Evolutionary conservation across 768 basidiomycete species (phyloP).

Genomic region (Mrakia blollopis): DNA sequence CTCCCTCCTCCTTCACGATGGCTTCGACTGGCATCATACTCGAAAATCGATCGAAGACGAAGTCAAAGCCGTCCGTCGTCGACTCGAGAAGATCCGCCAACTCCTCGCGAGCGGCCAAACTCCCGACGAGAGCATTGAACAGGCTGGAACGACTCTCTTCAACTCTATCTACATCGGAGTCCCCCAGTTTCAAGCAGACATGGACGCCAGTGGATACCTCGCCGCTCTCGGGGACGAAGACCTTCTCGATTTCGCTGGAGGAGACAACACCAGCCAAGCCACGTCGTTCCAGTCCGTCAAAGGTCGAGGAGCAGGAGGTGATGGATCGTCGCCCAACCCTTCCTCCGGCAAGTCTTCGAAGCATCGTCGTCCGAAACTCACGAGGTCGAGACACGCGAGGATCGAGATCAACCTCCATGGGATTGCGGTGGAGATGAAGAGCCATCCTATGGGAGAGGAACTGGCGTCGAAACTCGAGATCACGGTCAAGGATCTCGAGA

Average conservation of each 20-base stretch:
- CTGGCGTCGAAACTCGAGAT: slow-evolving; percentile 61
- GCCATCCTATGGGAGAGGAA: slow-evolving; percentile 20
- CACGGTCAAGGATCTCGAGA: slow-evolving; percentile 70
- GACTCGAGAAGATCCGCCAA: slow-evolving; percentile 82
- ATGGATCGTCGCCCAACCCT: slow-evolving; percentile 13
- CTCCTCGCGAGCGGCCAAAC: slow-evolving; percentile 84
- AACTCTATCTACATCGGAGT: slow-evolving; percentile 92
- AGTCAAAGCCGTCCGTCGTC: slow-evolving; percentile 77
- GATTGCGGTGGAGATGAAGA: slow-evolving; percentile 58
- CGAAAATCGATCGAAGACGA: slow-evolving; percentile 81
- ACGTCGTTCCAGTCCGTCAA: slow-evolving; percentile 83
- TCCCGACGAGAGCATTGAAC: slow-evolving; percentile 50
- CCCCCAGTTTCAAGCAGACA: slow-evolving; percentile 65
- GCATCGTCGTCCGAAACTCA: slow-evolving; percentile 45
- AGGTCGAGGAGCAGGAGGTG: slow-evolving; percentile 32
- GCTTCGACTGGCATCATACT: slow-evolving; percentile 88
- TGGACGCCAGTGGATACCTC: slow-evolving; percentile 70
- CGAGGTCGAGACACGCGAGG: slow-evolving; percentile 67
- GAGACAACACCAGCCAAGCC: slow-evolving; percentile 61
- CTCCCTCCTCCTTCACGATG: slow-evolving; percentile 74
- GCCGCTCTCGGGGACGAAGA: slow-evolving; percentile 85
- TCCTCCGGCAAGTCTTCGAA: slow-evolving; percentile 9
- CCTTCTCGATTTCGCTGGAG: slow-evolving; percentile 59
- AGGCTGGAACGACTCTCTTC: slow-evolving; percentile 72
- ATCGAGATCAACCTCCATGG: slow-evolving; percentile 77